Evolutionary conservation across 768 basidiomycete species (phyloP).

Genomic region (Tephrocybe sp.): DNA sequence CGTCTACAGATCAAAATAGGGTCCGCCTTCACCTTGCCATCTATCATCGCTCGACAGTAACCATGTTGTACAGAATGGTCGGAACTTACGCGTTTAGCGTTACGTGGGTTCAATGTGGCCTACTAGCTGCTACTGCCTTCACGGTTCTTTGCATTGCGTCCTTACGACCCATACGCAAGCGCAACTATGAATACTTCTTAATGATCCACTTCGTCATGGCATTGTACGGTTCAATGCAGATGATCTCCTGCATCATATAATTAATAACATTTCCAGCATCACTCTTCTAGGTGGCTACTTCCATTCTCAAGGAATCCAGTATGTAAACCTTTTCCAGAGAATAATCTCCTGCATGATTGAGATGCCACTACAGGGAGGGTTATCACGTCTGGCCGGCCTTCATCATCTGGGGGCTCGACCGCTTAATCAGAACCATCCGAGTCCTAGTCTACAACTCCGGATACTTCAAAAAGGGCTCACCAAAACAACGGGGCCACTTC

Average conservation of each 20-base stretch:
- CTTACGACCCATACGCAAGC: slow-evolving; percentile 45
- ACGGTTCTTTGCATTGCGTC: slow-evolving; percentile 46
- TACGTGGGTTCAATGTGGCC: slow-evolving; percentile 34
- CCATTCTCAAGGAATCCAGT: slow-evolving; percentile 35
- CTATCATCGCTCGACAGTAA: background rate
- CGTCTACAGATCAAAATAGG: slow-evolving; percentile 19
- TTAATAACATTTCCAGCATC: slow-evolving; percentile 24
- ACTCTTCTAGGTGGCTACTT: slow-evolving; percentile 40
- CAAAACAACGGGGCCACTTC: slow-evolving; percentile 34
- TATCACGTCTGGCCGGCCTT: slow-evolving; percentile 48
- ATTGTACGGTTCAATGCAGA: slow-evolving; percentile 24
- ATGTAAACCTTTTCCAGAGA: slow-evolving; percentile 12
- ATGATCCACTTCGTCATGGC: slow-evolving; percentile 43
- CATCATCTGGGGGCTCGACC: slow-evolving; percentile 56
- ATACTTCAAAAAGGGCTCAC: slow-evolving; percentile 29
- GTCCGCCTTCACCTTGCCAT: background rate
- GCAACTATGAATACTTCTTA: slow-evolving; percentile 53
- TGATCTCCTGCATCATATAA: background rate
- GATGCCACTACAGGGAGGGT: slow-evolving; percentile 8
- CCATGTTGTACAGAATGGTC: slow-evolving; percentile 7
- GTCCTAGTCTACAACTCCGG: slow-evolving; percentile 42
- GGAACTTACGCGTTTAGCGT: slow-evolving; percentile 14
- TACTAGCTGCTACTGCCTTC: slow-evolving; percentile 38
- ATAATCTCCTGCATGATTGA: too few relatives aligned
- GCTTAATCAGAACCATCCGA: slow-evolving; percentile 46